Evolutionary conservation across 352 stramenopile species (phyloP), one percentile per base, ranked within the genome.

Genomic region (Globisporangium parvum): DNA sequence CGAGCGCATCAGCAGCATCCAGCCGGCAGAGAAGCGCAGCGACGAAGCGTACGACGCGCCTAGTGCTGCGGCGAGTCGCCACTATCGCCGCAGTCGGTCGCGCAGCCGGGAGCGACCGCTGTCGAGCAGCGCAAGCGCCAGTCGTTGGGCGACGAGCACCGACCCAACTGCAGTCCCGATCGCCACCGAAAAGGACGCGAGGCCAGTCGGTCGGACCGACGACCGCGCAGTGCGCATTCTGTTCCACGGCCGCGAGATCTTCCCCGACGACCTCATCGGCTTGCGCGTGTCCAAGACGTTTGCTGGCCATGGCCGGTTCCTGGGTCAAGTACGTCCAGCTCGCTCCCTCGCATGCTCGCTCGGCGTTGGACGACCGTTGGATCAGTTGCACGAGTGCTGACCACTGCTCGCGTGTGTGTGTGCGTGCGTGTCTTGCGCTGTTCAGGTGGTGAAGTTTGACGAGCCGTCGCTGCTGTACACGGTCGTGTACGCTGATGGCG

Each of bases 281-380:
- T 59, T 92, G 17, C 81, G 84, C n/a, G 82, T 94, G 2, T 80
- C 80, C 53, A 94, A 94, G 63, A 90, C 79, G 24, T 92, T 94
- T 62, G 75, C 73, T 23, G 77, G 80, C 5, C 67, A 88, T 48
- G 84, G 84, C n/a, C 74, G 81, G 6, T 94, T 94, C 51, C 55
- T 94, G n/a, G 84, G 84, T 0, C 83, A 93, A 64, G 73, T 69
- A 51, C 3, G 12, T 26, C 31, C 31, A n/a, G n/a, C n/a, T n/a
- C n/a, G n/a, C n/a, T n/a, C n/a, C n/a, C n/a, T n/a, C n/a, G n/a
- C n/a, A n/a, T n/a, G n/a, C n/a, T n/a, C n/a, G n/a, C n/a, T n/a
- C n/a, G n/a, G n/a, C n/a, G n/a, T n/a, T n/a, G n/a, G n/a, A n/a
- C n/a, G n/a, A n/a, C n/a, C n/a, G n/a, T n/a, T n/a, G n/a, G n/a